Conservation (phyloP, 1,284 basidiomycete species). For the Fistulina hepatica region DNA sequence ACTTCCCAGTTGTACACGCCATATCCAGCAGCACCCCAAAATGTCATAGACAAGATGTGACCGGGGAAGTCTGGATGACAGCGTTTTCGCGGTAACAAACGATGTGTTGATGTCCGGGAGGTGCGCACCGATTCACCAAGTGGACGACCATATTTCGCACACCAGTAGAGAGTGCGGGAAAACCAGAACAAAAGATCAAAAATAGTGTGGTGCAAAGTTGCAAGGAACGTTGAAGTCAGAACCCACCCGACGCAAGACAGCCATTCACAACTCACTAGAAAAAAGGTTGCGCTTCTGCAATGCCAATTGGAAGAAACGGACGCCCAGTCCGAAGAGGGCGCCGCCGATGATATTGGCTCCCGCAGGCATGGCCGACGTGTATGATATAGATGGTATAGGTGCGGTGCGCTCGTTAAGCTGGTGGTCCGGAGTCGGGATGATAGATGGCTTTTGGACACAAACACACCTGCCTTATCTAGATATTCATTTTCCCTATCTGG, state of each 20-base stretch:
- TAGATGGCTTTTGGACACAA: constrained; percentile 1
- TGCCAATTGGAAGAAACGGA: constrained; percentile 71
- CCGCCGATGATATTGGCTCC: constrained; percentile 68
- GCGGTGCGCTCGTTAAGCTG: constrained; percentile 1
- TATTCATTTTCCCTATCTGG: constrained; percentile 1
- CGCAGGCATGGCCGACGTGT: constrained; percentile 46
- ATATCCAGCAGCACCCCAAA: constrained; percentile 10
- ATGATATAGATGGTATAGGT: not conserved
- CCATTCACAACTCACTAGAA: constrained; percentile 52
- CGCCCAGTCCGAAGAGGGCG: constrained; percentile 67
- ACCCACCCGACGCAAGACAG: not conserved
- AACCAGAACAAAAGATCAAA: no score
- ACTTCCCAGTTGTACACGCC: constrained; percentile 1
- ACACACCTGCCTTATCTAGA: constrained; percentile 2
- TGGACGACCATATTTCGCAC: no score
- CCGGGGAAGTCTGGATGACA: constrained; percentile 8
- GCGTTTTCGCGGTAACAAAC: not conserved
- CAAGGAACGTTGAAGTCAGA: not conserved
- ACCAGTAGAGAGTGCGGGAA: no score
- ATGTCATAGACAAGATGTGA: constrained; percentile 10
- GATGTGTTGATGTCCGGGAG: not conserved
- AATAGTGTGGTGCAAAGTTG: not conserved
- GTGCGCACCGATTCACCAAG: not conserved
- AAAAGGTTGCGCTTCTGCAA: constrained; percentile 62
- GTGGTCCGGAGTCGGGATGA: not conserved